A percentile compares a stretch with the other conserved stretches of the same genome.
phyloP scores from a whole-genome alignment of 2,329 filamentous ascomycete species.

The Fusarium duplospermum region DNA sequence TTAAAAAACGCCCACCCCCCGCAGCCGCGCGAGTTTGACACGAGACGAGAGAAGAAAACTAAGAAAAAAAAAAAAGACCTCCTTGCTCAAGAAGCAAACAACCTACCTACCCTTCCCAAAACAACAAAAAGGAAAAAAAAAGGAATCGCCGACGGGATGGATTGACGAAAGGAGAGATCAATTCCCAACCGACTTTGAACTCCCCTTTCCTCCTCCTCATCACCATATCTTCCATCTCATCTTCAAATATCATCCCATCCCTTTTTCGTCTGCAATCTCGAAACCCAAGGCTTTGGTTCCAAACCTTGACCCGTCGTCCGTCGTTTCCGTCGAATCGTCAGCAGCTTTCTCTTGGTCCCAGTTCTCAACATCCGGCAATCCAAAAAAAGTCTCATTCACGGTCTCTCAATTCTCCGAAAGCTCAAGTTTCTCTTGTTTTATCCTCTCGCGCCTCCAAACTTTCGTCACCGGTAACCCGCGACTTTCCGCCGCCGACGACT shows the following conservation, averaged over 20 bases:
- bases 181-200: not conserved
- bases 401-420: constrained; percentile 25
- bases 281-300: constrained; percentile 12
- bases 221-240: not conserved
- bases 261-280: constrained; percentile 8
- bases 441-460: constrained; percentile 3
- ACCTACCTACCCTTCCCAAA: not conserved
- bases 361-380: not conserved
- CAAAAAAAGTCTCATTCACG: not conserved
- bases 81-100: not conserved
- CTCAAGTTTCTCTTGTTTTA: constrained; percentile 15
- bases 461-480: constrained; percentile 12
- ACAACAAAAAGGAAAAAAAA: constrained; percentile 3
- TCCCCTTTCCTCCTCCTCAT: not conserved
- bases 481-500: constrained; percentile 21
- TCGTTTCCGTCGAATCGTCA: constrained; percentile 43
- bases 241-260: not conserved
- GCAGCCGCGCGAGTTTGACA: constrained; percentile 19
- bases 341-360: not conserved
- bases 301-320: constrained; percentile 43
- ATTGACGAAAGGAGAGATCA: constrained; percentile 12
- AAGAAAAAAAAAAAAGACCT: not conserved
- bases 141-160: not conserved
- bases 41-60: constrained; percentile 2
- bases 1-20: constrained; percentile 38